Conservation (phyloP, 352 stramenopile species). For the Globisporangium viniferum region DNA sequence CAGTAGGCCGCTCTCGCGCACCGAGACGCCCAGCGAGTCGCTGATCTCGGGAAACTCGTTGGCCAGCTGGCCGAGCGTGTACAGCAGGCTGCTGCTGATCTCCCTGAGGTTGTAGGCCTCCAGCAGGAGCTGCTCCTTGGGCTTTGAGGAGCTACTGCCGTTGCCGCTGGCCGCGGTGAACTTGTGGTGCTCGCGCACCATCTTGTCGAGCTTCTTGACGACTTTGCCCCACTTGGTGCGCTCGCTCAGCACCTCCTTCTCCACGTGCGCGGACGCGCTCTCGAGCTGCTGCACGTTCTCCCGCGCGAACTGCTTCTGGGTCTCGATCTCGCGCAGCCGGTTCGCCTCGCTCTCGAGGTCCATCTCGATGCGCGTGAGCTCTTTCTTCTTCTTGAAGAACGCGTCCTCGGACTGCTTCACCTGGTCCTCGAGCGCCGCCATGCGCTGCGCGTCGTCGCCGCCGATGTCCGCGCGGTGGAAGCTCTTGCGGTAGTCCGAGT, state of each 20-base stretch:
- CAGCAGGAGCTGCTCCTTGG: conserved; percentile 85
- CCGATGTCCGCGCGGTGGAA: conserved; percentile 90
- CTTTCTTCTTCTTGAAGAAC: conserved; percentile 94
- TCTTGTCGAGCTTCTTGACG: conserved; percentile 64
- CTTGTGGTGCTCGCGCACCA: conserved; percentile 62
- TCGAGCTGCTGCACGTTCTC: conserved; percentile 67
- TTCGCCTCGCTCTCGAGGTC: conserved; percentile 75
- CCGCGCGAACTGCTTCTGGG: conserved; percentile 54
- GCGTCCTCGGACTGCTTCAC: conserved; percentile 81
- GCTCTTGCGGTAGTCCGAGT: conserved; percentile 93
- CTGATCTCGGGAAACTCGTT: conserved; percentile 93
- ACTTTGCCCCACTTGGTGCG: conserved; percentile 68
- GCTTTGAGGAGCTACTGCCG: conserved; percentile 23
- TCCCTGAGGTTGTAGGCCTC: conserved; percentile 73
- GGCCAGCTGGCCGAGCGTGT: conserved; percentile 90
- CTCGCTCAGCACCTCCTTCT: conserved; percentile 68
- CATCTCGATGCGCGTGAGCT: conserved; percentile 88
- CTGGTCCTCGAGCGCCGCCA: conserved; percentile 87
- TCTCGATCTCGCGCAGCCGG: conserved; percentile 66
- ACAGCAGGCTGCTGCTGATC: conserved; percentile 84
- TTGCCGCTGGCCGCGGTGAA: background rate
- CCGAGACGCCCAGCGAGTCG: conserved; percentile 64
- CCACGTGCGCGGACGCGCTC: conserved; percentile 52
- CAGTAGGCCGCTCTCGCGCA: conserved; percentile 75
- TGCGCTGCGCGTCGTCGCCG: conserved; percentile 79